phyloP scores from a whole-genome alignment of 345 rosid genomes.

The Corchorus olitorius region DNA sequence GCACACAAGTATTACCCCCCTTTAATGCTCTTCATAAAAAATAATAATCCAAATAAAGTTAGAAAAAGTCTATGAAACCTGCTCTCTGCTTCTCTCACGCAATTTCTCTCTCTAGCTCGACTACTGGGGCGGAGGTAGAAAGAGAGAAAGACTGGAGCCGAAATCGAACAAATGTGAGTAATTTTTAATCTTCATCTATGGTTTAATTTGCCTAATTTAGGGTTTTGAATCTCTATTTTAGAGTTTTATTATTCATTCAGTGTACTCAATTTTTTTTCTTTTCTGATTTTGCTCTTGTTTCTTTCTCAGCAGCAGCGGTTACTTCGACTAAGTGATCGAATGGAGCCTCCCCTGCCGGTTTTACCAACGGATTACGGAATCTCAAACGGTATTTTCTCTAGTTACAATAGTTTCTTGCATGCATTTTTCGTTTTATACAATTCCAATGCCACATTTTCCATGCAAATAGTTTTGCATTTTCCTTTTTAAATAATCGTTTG shows the following conservation, averaged over 20 bases:
- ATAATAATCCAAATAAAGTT: neutral
- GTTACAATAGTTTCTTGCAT: neutral
- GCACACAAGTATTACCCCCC: neutral
- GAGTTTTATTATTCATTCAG: neutral
- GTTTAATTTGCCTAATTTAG: neutral
- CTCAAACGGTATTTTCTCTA: slow-evolving; percentile 12
- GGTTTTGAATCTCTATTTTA: neutral
- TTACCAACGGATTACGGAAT: neutral
- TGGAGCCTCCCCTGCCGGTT: slow-evolving; percentile 11
- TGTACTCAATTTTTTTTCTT: neutral
- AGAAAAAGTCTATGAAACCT: neutral
- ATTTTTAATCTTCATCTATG: neutral
- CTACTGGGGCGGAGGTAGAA: neutral
- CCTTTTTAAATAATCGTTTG: neutral
- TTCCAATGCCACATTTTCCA: neutral
- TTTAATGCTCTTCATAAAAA: neutral
- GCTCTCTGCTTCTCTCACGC: neutral
- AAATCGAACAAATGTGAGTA: neutral
- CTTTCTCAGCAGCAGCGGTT: neutral
- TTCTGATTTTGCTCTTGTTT: neutral
- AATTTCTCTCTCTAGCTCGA: neutral
- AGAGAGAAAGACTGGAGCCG: neutral
- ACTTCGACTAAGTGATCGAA: neutral
- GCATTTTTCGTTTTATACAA: neutral
- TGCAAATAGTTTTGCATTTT: no score